Conservation (phyloP, 2,329 filamentous ascomycete genomes). For the Pseudogymnoascus sp. region DNA sequence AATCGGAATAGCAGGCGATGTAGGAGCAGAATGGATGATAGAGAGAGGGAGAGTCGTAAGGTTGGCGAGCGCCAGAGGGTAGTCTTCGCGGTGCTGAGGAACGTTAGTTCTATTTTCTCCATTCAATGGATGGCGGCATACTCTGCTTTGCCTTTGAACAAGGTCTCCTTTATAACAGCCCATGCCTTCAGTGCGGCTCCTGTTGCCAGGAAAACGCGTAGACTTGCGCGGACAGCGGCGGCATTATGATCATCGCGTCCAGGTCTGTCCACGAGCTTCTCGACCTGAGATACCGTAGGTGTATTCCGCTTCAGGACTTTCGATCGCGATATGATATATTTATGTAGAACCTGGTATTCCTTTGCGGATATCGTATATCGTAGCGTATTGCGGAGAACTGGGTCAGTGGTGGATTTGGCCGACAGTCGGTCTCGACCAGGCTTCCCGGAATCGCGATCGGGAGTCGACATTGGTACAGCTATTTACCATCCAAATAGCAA, state of each 20-base stretch:
- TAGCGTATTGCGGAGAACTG: conserved; percentile 73
- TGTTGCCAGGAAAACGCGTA: conserved; percentile 60
- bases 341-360: conserved; percentile 79
- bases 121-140: conserved; percentile 10
- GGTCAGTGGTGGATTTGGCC: conserved; percentile 42
- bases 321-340: conserved; percentile 70
- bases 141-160: conserved; percentile 35
- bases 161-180: conserved; percentile 41
- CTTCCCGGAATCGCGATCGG: conserved; percentile 7
- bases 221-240: conserved; percentile 58
- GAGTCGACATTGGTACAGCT: conserved; percentile 2
- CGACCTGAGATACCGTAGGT: conserved; percentile 47
- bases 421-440: conserved; percentile 15
- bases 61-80: conserved; percentile 57
- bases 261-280: conserved; percentile 30
- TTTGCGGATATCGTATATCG: conserved; percentile 77
- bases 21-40: conserved; percentile 77
- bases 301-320: conserved; percentile 45
- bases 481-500: conserved; percentile 1
- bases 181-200: conserved; percentile 55
- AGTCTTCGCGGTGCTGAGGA: conserved; percentile 35
- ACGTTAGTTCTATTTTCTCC: conserved; percentile 14
- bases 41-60: conserved; percentile 68
- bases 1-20: conserved; percentile 88
- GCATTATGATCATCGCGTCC: conserved; percentile 59